A percentile compares a stretch with the other conserved stretches of the same genome.
Evolutionary conservation across 495 filamentous ascomycete species (phyloP).

Genomic region (Xylaria cubensis): DNA sequence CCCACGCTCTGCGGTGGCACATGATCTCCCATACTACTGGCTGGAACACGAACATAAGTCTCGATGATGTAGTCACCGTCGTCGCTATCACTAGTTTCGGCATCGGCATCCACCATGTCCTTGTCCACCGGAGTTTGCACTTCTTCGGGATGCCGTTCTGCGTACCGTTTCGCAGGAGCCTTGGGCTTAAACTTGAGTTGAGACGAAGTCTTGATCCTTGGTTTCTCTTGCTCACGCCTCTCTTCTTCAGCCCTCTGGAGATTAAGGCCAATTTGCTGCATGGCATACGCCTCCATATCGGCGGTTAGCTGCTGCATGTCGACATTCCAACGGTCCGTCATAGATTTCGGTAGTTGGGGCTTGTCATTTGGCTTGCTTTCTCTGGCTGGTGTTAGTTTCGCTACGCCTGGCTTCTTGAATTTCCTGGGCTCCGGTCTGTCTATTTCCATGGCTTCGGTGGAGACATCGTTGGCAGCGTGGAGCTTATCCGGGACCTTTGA

Average conservation of each 20-base stretch:
- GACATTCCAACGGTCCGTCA: conserved; percentile 46
- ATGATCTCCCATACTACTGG: conserved; percentile 48
- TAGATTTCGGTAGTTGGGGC: conserved; percentile 48
- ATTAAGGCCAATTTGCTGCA: conserved; percentile 56
- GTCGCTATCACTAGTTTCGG: conserved; percentile 45
- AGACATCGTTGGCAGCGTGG: conserved; percentile 27
- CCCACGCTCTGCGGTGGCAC: conserved; percentile 51
- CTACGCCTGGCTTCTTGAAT: conserved; percentile 40
- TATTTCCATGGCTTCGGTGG: conserved; percentile 31
- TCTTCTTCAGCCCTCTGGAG: conserved; percentile 46
- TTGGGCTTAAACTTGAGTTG: conserved; percentile 53
- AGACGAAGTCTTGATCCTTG: conserved; percentile 14
- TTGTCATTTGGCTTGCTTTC: conserved; percentile 35
- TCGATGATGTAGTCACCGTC: conserved; percentile 61
- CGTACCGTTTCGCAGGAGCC: conserved; percentile 51
- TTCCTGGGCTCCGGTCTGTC: conserved; percentile 34
- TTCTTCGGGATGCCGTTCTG: conserved; percentile 56
- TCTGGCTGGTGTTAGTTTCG: conserved; percentile 31
- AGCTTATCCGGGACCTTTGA: conserved; percentile 32
- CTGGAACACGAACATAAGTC: conserved; percentile 60
- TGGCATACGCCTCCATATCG: conserved; percentile 57
- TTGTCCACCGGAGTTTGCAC: conserved; percentile 30
- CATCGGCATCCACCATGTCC: conserved; percentile 41
- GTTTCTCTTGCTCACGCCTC: conserved; percentile 28
- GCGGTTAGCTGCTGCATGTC: conserved; percentile 53